These are phyloP conservation scores for Raffaelea albimanens DNA, from an alignment of 2,329 filamentous ascomycete genomes.

Conservation along the genomic window DNA sequence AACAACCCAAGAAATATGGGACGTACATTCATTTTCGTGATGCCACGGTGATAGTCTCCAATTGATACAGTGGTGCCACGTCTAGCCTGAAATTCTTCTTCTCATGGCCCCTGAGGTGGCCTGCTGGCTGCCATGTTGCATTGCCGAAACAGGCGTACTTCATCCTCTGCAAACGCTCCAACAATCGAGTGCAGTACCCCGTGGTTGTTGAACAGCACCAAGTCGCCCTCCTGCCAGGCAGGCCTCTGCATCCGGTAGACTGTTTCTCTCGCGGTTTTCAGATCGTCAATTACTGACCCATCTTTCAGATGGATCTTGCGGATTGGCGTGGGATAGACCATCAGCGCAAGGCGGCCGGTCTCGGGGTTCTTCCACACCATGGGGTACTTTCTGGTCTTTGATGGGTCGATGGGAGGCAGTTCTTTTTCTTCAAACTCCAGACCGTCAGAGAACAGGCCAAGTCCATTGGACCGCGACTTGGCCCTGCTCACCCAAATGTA, in stretches of 20 bases:
- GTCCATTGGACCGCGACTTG: conserved; percentile 55
- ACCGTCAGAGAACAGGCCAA: conserved; percentile 51
- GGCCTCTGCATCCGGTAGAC: conserved; percentile 58
- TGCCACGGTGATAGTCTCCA: no score
- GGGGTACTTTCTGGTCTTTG: conserved; percentile 62
- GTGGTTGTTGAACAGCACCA: conserved; percentile 72
- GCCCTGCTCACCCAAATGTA: conserved; percentile 73
- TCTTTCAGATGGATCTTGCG: conserved; percentile 57
- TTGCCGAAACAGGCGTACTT: conserved; percentile 67
- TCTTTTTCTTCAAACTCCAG: conserved; percentile 44
- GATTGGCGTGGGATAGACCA: conserved; percentile 64
- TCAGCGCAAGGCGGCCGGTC: conserved; percentile 59
- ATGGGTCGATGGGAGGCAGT: conserved; percentile 53
- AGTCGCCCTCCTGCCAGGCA: conserved; percentile 66
- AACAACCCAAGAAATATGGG: no score
- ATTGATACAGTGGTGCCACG: no score
- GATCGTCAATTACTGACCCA: conserved; percentile 58
- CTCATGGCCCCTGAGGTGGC: conserved; percentile 9
- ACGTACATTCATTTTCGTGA: no score
- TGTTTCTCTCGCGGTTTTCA: conserved; percentile 22
- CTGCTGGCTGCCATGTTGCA: conserved; percentile 65
- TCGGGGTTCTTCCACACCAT: conserved; percentile 71
- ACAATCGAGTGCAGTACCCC: conserved; percentile 68
- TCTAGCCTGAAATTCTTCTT: no score
- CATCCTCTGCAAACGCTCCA: conserved; percentile 61